phyloP scores from a whole-genome alignment of 2,329 filamentous ascomycete genomes.

The Sclerotinia borealis region DNA sequence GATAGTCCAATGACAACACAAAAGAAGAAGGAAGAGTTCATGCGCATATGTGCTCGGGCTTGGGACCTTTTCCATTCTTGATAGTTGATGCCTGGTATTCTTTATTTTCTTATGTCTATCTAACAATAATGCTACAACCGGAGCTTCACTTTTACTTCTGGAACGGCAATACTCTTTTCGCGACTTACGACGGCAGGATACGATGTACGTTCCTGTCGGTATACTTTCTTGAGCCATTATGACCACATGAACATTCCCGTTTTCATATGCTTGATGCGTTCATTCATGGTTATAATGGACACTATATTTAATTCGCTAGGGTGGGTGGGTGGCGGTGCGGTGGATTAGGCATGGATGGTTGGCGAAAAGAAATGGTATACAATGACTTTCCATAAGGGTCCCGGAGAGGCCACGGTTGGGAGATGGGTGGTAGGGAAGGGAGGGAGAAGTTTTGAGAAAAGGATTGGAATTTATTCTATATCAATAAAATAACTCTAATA shows the following conservation, averaged over 20 bases:
- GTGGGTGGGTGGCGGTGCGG: background rate
- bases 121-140: background rate
- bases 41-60: constrained; percentile 76
- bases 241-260: background rate
- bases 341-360: background rate
- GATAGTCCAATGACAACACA: constrained; percentile 78
- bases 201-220: constrained; percentile 3
- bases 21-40: constrained; percentile 88
- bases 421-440: background rate
- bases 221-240: constrained; percentile 8
- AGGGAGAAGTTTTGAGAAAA: background rate
- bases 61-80: constrained; percentile 98
- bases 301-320: constrained; percentile 8
- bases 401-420: background rate
- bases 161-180: constrained; percentile 4
- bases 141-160: constrained; percentile 6
- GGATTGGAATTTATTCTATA: background rate
- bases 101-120: background rate
- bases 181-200: background rate
- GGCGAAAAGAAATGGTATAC: constrained; percentile 5
- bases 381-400: background rate
- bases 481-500: background rate
- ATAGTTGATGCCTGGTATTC: constrained; percentile 23
- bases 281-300: constrained; percentile 7
- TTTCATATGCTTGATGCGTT: background rate